Evolutionary conservation across 2,329 filamentous ascomycete genomes (phyloP).

Genomic region (Colletotrichum falcatum): DNA sequence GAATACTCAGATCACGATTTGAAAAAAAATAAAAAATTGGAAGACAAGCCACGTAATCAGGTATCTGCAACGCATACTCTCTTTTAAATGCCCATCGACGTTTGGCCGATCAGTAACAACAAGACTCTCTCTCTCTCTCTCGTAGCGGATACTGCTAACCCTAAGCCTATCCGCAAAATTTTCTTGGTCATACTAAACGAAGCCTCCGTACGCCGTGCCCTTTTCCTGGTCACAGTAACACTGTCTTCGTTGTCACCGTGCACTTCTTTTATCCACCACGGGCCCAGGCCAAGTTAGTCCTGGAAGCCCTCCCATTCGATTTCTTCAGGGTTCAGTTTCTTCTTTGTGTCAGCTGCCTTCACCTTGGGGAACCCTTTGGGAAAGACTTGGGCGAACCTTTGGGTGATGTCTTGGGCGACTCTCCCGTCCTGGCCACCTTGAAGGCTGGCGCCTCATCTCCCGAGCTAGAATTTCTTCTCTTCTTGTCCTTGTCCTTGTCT

Average conservation of each 20-base stretch:
- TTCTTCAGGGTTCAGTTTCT: constrained; percentile 31
- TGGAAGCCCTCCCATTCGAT: constrained; percentile 43
- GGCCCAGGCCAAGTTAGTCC: constrained; percentile 28
- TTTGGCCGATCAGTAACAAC: not conserved
- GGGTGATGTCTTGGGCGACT: constrained; percentile 27
- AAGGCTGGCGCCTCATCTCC: constrained; percentile 35
- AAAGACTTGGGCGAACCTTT: constrained; percentile 20
- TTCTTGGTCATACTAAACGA: constrained; percentile 21
- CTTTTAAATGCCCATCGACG: not conserved
- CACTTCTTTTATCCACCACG: not conserved
- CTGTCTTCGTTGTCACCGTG: not conserved
- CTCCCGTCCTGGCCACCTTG: constrained; percentile 26
- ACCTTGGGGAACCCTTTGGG: constrained; percentile 25
- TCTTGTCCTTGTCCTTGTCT: constrained; percentile 24
- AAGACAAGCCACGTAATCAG: not conserved
- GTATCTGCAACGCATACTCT: not conserved
- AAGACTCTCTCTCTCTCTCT: not conserved
- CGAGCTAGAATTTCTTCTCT: constrained; percentile 40
- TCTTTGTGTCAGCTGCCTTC: constrained; percentile 32
- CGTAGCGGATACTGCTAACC: not conserved
- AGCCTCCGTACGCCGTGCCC: constrained; percentile 33
- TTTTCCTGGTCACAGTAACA: constrained; percentile 1
- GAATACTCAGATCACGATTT: not conserved
- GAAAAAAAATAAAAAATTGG: not conserved
- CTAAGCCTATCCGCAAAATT: constrained; percentile 13